These are phyloP conservation scores for Podila epigama DNA, from an alignment of 192 early-diverging fungal genomes.

Conservation along the genomic window DNA sequence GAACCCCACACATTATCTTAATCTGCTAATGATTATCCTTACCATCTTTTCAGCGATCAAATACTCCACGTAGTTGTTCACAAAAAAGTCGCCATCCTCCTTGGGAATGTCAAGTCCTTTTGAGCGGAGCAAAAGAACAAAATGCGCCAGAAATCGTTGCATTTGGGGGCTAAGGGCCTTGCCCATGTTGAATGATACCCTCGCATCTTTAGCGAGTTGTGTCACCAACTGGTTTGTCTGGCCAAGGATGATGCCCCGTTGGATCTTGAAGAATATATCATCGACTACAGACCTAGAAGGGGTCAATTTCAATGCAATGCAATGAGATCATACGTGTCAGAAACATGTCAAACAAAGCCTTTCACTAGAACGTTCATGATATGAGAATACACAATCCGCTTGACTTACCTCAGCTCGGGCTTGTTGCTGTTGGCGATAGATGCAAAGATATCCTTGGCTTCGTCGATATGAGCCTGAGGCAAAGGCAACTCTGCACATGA, in stretches of 20 bases:
- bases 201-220: slow-evolving; percentile 27
- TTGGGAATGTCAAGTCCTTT: slow-evolving; percentile 55
- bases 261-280: slow-evolving; percentile 32
- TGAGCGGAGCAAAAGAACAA: slow-evolving; percentile 67
- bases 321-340: too few relatives aligned
- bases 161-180: slow-evolving; percentile 54
- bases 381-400: neutral
- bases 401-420: slow-evolving; percentile 11
- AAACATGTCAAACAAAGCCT: too few relatives aligned
- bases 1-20: neutral
- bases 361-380: too few relatives aligned
- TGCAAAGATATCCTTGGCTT: slow-evolving; percentile 27
- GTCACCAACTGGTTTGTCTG: slow-evolving; percentile 26
- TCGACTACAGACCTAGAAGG: slow-evolving; percentile 1
- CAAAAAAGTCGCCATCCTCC: slow-evolving; percentile 55
- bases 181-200: slow-evolving; percentile 5
- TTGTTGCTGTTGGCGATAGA: slow-evolving; percentile 18
- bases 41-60: slow-evolving; percentile 40
- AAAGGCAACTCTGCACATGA: slow-evolving; percentile 15
- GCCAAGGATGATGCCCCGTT: slow-evolving; percentile 43
- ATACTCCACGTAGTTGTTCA: slow-evolving; percentile 61
- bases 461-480: slow-evolving; percentile 6
- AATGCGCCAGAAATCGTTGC: slow-evolving; percentile 75
- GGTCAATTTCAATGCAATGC: too few relatives aligned
- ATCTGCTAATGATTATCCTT: neutral